Evolutionary conservation across 805 yeast species (phyloP), one percentile per base, ranked within the genome.

Genomic region (Sugiyamaella marilandica): DNA sequence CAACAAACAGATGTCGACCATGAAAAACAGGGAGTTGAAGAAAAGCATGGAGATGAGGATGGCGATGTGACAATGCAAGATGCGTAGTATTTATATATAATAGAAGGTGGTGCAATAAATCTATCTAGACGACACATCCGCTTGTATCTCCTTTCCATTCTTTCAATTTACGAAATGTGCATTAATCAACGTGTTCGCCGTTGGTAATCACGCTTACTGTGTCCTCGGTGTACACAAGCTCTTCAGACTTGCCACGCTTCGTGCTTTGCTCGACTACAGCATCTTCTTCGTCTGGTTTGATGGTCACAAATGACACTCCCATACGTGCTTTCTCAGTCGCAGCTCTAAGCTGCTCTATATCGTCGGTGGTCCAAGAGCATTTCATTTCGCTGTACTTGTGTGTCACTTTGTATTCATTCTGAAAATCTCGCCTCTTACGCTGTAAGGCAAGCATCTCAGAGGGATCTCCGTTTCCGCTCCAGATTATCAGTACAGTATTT

Each of bases 401-500:
- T 33, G 67, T 69, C 49, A 71, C 43, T 39, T 39, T 72, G 65
- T 74, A 77, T 34, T 73, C 72, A 53, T 70, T 64, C 55, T 76
- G 76, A 54, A 72, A 80, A 37, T 63, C 67, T 45, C 73, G 69
- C 56, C 75, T 74, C 31, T 75, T 59, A 10, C 64, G 63, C 47
- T 77, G 78, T 41, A 88, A 68, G 45, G 68, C 65, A 49, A 41
- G 71, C 57, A 67, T 63, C 47, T 73, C 76, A 9, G 75, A 65
- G 2, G 83, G 79, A 60, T 82, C 81, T 10, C 89, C 88, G 48
- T 78, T 71, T 1, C 87, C 88, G 0, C 87, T 75, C 59, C 81
- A 72, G 1, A 89, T 62, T 0, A 88, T 70, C 13, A 91, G 59
- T 19, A 83, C 67, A 0, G 95, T 77, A 34, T 82, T 76, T 1